Base-by-base conservation (phyloP, 2,329 filamentous ascomycete genomes). In the Colletotrichum neosansevieriae region DNA sequence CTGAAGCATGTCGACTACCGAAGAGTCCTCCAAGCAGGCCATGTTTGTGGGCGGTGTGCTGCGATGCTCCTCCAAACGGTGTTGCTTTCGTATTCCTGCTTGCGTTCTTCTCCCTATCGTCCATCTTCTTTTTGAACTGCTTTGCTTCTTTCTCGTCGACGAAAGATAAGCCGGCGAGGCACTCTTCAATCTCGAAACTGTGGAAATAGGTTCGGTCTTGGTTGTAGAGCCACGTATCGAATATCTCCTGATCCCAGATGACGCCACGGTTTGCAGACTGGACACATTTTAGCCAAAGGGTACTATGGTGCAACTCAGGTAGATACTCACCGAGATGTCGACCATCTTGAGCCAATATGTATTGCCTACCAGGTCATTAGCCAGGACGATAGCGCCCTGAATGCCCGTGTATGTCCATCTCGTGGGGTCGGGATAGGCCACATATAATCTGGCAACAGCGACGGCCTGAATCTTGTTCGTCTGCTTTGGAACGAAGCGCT, bases 271-370 rank as follows among this genome's bases (percentile, higher is more conserved):
- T 91, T 58, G 91, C 85, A 65, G 93, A 87, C 91, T 95, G 76
- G 51, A 70, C 36, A 19, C n/a, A 45, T 61, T 59, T 64, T 38
- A 67, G 66, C 72, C 74, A 63, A 75, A 61, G 56, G 19, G 19
- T 47, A 36, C 54, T 66, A 45, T 4, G 50, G 58, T 71, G 42
- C 56, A 44, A 12, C 65, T 32, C 10, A n/a, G 29, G n/a, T 38
- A n/a, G 67, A 45, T 49, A 38, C 91, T 76, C 86, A 97, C 94
- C 78, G 94, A 98, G 64, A 99, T 90, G 79, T 99, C 96, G 58
- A 99, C 96, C 82, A 99, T 85, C 84, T 99, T 99, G 73, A 99
- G 84, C 94, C 95, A 99, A 81, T 94, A 97, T 1, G 96, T 98
- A 79, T 97, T 92, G 72, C 96, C 96, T 32, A 98, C 94, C 44